A percentile compares a stretch with the other conserved stretches of the same genome.
These are phyloP conservation scores for Cephaloascus fragrans DNA, from an alignment of 805 yeast species.

Conservation along the genomic window DNA sequence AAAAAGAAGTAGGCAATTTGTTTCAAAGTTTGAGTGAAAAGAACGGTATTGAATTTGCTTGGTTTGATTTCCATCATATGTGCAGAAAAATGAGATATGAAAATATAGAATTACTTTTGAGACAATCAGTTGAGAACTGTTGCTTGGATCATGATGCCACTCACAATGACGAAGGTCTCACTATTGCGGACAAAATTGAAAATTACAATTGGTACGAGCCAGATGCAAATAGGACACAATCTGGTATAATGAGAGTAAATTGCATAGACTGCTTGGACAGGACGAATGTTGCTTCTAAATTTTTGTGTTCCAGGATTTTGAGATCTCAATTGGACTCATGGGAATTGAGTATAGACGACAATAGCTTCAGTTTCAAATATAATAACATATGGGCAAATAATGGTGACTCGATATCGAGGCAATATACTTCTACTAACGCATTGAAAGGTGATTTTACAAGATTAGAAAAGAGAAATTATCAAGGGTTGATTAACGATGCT, in stretches of 20 bases:
- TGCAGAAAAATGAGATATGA: conserved; percentile 32
- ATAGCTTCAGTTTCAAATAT: background rate
- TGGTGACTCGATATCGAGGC: conserved; percentile 57
- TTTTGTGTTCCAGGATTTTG: conserved; percentile 17
- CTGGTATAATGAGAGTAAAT: conserved; percentile 48
- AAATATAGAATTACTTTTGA: conserved; percentile 19
- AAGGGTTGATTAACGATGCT: conserved; percentile 33
- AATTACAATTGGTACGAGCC: conserved; percentile 21
- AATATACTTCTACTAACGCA: conserved; percentile 51
- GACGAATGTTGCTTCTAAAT: conserved; percentile 43
- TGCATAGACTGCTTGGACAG: conserved; percentile 60
- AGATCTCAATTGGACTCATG: conserved; percentile 12
- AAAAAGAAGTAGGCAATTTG: conserved; percentile 24
- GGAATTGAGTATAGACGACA: background rate
- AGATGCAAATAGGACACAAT: conserved; percentile 20
- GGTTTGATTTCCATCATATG: conserved; percentile 57
- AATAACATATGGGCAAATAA: conserved; percentile 51
- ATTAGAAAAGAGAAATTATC: conserved; percentile 27
- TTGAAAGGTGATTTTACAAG: conserved; percentile 39
- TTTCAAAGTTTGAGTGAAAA: conserved; percentile 24
- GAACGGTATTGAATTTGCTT: conserved; percentile 30
- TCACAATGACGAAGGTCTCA: too few relatives aligned
- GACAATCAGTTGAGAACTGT: conserved; percentile 8
- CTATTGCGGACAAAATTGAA: conserved; percentile 8
- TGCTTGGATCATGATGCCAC: background rate